phyloP scores from a whole-genome alignment of 2,329 filamentous ascomycete species.

The Simplicillium aogashimaense region DNA sequence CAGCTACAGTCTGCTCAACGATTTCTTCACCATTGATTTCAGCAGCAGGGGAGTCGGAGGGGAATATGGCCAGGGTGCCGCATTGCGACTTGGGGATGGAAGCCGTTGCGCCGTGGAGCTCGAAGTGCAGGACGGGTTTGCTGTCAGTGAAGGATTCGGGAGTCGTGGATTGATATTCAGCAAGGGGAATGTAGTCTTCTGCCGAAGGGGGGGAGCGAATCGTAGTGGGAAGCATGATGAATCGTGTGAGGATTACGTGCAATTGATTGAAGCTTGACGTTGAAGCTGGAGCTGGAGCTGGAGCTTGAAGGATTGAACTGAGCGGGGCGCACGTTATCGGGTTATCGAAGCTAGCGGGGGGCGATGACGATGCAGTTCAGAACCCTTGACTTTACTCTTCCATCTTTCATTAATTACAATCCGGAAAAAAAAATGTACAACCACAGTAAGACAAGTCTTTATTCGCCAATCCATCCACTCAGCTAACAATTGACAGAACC shows the following conservation, averaged over 20 bases:
- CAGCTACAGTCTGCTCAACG: conserved; percentile 39
- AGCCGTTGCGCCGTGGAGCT: conserved; percentile 45
- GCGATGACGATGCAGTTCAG: background rate
- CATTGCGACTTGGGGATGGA: conserved; percentile 46
- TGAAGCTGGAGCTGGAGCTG: background rate
- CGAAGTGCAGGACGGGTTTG: conserved; percentile 62
- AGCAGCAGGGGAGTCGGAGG: conserved; percentile 24
- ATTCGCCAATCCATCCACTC: background rate
- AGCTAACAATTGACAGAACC: conserved; percentile 43
- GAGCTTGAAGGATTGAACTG: background rate
- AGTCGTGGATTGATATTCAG: conserved; percentile 63
- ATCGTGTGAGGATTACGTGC: too few species aligned
- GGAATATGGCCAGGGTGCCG: conserved; percentile 44
- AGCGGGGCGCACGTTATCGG: background rate
- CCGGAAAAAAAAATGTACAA: conserved; percentile 17
- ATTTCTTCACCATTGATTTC: conserved; percentile 24
- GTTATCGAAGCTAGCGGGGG: background rate
- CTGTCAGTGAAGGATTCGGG: conserved; percentile 62
- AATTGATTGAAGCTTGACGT: too few species aligned
- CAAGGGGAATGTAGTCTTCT: conserved; percentile 52
- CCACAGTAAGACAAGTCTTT: conserved; percentile 18
- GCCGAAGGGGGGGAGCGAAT: conserved; percentile 46
- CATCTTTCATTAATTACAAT: background rate
- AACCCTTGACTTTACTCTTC: background rate
- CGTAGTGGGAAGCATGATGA: conserved; percentile 36